Conservation (phyloP, 306 rosid species). For the Calophaca sinica region DNA sequence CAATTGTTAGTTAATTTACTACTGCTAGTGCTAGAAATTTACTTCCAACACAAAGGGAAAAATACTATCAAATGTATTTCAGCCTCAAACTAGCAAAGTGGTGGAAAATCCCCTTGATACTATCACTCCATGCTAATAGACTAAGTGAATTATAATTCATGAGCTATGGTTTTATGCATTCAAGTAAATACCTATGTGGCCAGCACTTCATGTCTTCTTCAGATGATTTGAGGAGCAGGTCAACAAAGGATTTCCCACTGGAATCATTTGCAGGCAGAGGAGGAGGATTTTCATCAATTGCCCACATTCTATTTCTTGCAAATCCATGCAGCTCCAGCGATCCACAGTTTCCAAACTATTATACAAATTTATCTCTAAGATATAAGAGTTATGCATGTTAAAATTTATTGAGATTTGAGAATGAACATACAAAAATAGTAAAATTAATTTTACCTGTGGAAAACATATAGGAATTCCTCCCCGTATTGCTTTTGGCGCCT, state of each 20-base stretch:
- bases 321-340: constrained; percentile 87
- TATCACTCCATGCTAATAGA: constrained; percentile 12
- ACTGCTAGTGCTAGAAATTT: constrained; percentile 34
- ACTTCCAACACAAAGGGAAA: constrained; percentile 31
- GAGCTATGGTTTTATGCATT: constrained; percentile 18
- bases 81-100: background rate
- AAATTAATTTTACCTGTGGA: constrained; percentile 72
- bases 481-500: constrained; percentile 79
- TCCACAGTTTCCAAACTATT: constrained; percentile 89
- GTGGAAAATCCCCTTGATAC: constrained; percentile 5
- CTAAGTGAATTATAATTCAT: constrained; percentile 14
- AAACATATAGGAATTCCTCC: constrained; percentile 95
- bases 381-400: constrained; percentile 20
- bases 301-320: constrained; percentile 92
- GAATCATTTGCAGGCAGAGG: constrained; percentile 63
- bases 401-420: constrained; percentile 9
- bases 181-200: constrained; percentile 65
- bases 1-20: constrained; percentile 30
- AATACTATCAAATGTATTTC: constrained; percentile 1
- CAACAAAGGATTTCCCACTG: constrained; percentile 66
- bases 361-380: constrained; percentile 39
- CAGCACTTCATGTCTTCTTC: constrained; percentile 85
- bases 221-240: constrained; percentile 77
- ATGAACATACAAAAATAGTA: constrained; percentile 26
- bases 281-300: constrained; percentile 75